These are phyloP conservation scores for Xenosphaeropsis pyriputrescens DNA, from an alignment of 2,329 filamentous ascomycete genomes.

Conservation along the genomic window DNA sequence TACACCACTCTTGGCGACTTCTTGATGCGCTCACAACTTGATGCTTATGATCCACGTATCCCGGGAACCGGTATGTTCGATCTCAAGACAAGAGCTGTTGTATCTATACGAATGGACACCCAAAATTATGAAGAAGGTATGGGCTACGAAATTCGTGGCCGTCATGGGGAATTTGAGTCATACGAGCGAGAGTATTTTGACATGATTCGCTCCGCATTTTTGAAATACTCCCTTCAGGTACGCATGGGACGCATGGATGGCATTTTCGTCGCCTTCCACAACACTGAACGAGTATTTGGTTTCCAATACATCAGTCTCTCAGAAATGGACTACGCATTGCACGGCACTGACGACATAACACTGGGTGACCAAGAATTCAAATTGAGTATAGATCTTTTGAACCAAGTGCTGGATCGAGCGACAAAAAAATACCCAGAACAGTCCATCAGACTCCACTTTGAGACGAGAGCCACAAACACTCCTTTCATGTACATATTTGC, in stretches of 20 bases:
- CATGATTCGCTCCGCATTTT: conserved; percentile 85
- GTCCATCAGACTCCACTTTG: conserved; percentile 69
- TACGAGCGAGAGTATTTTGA: conserved; percentile 94
- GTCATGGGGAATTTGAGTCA: conserved; percentile 71
- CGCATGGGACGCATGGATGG: conserved; percentile 98
- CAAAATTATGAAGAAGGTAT: conserved; percentile 55
- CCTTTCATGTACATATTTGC: conserved; percentile 82
- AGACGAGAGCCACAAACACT: conserved; percentile 44
- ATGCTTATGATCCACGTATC: conserved; percentile 73
- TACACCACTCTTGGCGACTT: conserved; percentile 81
- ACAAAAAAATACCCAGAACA: conserved; percentile 60
- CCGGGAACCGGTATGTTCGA: conserved; percentile 93
- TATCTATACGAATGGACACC: conserved; percentile 83
- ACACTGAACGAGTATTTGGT: conserved; percentile 87
- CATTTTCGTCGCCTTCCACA: conserved; percentile 94
- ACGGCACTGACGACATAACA: conserved; percentile 51
- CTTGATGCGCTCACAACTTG: conserved; percentile 87
- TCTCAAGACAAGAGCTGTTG: conserved; percentile 84
- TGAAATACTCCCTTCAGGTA: conserved; percentile 94
- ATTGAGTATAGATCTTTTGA: conserved; percentile 63
- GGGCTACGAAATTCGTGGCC: conserved; percentile 73
- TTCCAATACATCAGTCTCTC: conserved; percentile 83
- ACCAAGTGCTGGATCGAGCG: conserved; percentile 63
- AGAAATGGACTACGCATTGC: conserved; percentile 86
- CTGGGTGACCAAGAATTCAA: conserved; percentile 80